These are phyloP conservation scores for Massospora cicadina DNA, from an alignment of 371 early-diverging fungal species.

Conservation along the genomic window DNA sequence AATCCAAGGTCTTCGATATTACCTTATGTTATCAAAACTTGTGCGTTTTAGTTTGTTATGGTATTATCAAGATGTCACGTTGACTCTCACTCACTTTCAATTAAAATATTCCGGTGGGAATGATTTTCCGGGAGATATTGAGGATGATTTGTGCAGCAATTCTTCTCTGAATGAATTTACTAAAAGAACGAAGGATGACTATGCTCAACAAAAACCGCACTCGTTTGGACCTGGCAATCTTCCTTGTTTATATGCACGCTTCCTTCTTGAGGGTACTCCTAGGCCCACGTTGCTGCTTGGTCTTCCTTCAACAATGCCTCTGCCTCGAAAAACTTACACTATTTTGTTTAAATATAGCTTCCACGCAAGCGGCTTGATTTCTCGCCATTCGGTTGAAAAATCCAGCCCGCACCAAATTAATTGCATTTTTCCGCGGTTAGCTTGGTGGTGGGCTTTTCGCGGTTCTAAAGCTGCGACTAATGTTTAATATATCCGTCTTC, in stretches of 20 bases:
- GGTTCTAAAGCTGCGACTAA: too few species aligned
- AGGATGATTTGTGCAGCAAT: background rate
- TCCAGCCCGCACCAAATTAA: background rate
- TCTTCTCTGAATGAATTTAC: background rate
- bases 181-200: background rate
- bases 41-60: background rate
- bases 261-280: background rate
- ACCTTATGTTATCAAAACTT: background rate
- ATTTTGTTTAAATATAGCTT: conserved; percentile 1
- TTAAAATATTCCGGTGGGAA: background rate
- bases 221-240: background rate
- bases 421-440: background rate
- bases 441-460: conserved; percentile 4
- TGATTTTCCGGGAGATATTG: background rate
- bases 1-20: background rate
- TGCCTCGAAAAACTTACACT: background rate
- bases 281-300: background rate
- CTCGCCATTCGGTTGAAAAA: background rate
- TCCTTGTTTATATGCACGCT: background rate
- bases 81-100: conserved; percentile 2
- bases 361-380: background rate
- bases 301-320: background rate
- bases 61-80: conserved; percentile 2
- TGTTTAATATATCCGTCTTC: too few species aligned
- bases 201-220: background rate